Evolutionary conservation across 2,329 filamentous ascomycete species (phyloP), one percentile per base, ranked within the genome.

Genomic region (Talaromyces sp.): DNA sequence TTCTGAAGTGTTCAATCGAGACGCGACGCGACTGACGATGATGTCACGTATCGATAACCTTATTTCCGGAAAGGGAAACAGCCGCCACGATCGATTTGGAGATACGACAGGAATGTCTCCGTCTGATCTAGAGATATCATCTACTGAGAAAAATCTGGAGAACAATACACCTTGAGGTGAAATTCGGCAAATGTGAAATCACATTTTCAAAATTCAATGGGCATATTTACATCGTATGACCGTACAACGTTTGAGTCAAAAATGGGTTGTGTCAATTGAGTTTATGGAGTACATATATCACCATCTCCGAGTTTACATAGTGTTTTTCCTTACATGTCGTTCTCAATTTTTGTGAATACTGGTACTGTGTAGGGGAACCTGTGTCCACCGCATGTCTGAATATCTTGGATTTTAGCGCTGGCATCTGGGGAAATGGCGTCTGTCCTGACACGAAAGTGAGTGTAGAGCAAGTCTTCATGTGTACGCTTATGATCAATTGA

Each of bases 1-100:
- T 27, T 41, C 22, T 13, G 19, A 43, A 7, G 19, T 35, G 1
- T 6, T 50, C 2, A 27, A 31, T 11, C 11, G 22, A 43, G 22
- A 39, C 37, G 35, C 37, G 37, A 59, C 56, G 56, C 56, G 56
- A 43, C 37, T 8, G 22, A 45, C n/a, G 56, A 59, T 59, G 56
- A 59, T 45, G 56, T 59, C 56, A 59, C 39, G 14, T 24, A 59
- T 59, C 37, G 37, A 59, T 45, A 59, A 43, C 22, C 39, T 31
- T 57, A 57, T 57, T 45, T 45, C 39, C 37, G 14, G 22, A 45
- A 59, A 19, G 14, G 56, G 35, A 58, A 39, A 56, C 19, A 27
- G 10, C 47, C 48, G 31, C 16, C 50, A 54, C 50, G 24, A 54
- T 54, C 50, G 50, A 35, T 22, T 48, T 11, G 43, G 3, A 13